These are phyloP conservation scores for Seiridium unicorne DNA, from an alignment of 2,329 filamentous ascomycete species.

Conservation along the genomic window DNA sequence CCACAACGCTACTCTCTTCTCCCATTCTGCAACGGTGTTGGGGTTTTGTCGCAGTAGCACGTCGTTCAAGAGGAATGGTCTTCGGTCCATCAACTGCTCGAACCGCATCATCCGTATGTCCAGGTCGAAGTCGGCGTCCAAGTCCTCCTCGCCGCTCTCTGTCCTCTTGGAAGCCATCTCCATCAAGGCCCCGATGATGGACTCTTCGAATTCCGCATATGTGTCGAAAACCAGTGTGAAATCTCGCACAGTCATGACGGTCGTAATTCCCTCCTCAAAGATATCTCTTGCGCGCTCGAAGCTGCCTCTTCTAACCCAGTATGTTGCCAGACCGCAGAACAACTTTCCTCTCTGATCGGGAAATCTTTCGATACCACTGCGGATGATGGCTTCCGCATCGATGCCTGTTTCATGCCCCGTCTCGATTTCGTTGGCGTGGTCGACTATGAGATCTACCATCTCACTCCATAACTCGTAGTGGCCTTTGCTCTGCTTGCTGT, in stretches of 20 bases:
- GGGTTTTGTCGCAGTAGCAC: constrained; percentile 94
- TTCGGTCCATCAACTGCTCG: constrained; percentile 94
- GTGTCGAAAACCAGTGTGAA: constrained; percentile 96
- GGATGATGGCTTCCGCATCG: constrained; percentile 87
- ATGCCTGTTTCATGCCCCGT: constrained; percentile 79
- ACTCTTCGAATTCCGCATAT: constrained; percentile 96
- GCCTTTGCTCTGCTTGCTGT: constrained; percentile 90
- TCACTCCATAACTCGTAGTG: constrained; percentile 97
- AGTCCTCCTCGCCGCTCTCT: constrained; percentile 74
- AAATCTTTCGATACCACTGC: constrained; percentile 87
- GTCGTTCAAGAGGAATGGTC: constrained; percentile 94
- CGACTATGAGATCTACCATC: constrained; percentile 92
- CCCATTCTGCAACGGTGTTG: constrained; percentile 94
- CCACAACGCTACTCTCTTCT: constrained; percentile 95
- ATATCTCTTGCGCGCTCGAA: constrained; percentile 92
- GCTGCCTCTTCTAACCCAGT: constrained; percentile 90
- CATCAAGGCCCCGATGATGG: constrained; percentile 88
- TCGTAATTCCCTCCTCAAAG: constrained; percentile 95
- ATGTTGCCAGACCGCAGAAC: constrained; percentile 92
- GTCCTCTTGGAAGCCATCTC: constrained; percentile 78
- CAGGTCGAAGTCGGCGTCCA: constrained; percentile 87
- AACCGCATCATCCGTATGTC: constrained; percentile 98
- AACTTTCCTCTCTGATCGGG: constrained; percentile 91
- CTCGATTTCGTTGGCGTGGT: constrained; percentile 82
- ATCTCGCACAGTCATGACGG: constrained; percentile 97